Base-by-base conservation (phyloP, 23 red algal genomes). In the Cyanidioschyzon merolae region DNA sequence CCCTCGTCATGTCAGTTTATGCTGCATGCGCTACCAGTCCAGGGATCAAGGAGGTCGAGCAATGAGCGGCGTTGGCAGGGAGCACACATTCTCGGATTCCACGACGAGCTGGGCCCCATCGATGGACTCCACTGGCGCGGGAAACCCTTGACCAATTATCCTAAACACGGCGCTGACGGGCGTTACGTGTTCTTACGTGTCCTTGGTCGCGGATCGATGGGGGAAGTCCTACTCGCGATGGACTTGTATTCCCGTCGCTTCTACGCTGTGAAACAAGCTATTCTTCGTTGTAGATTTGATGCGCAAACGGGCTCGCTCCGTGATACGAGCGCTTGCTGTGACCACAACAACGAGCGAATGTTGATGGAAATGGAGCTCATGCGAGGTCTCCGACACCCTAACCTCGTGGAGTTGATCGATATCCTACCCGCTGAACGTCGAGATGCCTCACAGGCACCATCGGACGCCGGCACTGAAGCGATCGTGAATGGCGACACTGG, bases 191-290 rank as follows among this genome's bases (percentile, higher is more conserved):
- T 71, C 30, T 32, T 71, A 27, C 2, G 63, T 35, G 21, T 35
- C 2, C 32, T 98, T 77, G 94, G 94, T 26, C 75, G 80, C 34
- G 94, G 94, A 0, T 89, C 79, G 26, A 89, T 89, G 79, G 94
- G 88, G 15, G 90, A 98, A 76, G 94, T 98, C 39, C 90, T 87
- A 39, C 81, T 98, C 29, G 88, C 83, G 0, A 54, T 98, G 39
- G 83, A 79, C 31, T 76, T 85, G 3, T 26, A 74, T 24, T 86
- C 84, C 41, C 90, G 88, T 50, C 82, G 88, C 39, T 98, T 98
- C 54, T 91, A 89, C 39, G 94, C 94, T 24, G 84, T 89, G 68
- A 98, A 98, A 75, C 63, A 35, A 27, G 63, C 63, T 3, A 71
- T 71, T 27, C 63, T 25, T 35, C 63, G 29, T 27, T 7, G 32